Evolutionary conservation across 2,329 filamentous ascomycete genomes (phyloP).

Genomic region (Malbranchea cinnamomea): DNA sequence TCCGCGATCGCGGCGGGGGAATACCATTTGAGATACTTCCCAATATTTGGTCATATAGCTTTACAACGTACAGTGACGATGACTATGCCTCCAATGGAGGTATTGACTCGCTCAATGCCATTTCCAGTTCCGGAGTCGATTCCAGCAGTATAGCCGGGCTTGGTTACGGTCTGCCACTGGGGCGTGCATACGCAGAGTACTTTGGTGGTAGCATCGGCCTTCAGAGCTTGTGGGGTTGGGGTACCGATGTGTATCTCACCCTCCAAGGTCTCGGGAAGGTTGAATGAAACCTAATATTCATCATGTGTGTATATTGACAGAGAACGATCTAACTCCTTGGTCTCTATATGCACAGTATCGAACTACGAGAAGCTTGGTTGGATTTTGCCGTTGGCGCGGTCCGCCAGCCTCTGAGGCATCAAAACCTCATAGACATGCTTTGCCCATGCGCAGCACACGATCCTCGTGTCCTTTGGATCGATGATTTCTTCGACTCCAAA

Average conservation of each 20-base stretch:
- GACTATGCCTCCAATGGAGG: constrained; percentile 35
- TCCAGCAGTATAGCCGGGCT: constrained; percentile 78
- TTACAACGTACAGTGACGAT: constrained; percentile 79
- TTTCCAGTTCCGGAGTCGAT: constrained; percentile 56
- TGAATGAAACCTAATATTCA: constrained; percentile 13
- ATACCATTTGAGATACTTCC: constrained; percentile 71
- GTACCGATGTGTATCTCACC: constrained; percentile 51
- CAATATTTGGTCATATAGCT: constrained; percentile 93
- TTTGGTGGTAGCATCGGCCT: constrained; percentile 90
- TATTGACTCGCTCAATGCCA: constrained; percentile 57
- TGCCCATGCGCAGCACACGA: constrained; percentile 41
- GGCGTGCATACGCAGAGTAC: constrained; percentile 90
- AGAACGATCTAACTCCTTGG: background rate
- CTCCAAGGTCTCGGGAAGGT: constrained; percentile 44
- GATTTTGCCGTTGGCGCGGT: constrained; percentile 28
- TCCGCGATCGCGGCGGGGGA: constrained; percentile 87
- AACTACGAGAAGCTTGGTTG: constrained; percentile 25
- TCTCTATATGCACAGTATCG: constrained; percentile 1
- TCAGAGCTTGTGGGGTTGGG: constrained; percentile 95
- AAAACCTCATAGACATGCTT: constrained; percentile 41
- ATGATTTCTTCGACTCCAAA: constrained; percentile 52
- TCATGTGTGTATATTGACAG: too few relatives aligned
- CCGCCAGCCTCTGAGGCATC: constrained; percentile 33
- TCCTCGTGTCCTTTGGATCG: constrained; percentile 44
- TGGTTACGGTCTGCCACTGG: constrained; percentile 81